Evolutionary conservation across 2,329 filamentous ascomycete species (phyloP).

Genomic region (Colletotrichum graminicola): DNA sequence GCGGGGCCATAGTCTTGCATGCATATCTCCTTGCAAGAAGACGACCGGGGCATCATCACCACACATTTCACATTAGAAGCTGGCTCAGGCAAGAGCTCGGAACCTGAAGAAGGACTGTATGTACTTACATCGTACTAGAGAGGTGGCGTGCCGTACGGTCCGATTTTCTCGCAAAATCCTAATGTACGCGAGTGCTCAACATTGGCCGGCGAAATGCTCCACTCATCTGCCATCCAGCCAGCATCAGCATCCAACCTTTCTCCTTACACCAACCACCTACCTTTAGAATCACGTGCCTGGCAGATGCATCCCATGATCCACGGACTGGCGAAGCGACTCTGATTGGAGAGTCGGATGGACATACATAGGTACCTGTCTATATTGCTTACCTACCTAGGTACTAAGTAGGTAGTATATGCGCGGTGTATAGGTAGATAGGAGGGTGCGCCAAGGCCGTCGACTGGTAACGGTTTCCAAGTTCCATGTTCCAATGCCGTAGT

Average conservation of each 20-base stretch:
- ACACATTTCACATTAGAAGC: neutral
- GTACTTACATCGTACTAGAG: no score
- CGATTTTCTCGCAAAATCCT: neutral
- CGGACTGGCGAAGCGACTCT: neutral
- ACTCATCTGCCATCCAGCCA: neutral
- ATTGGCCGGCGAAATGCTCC: neutral
- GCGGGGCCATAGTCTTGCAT: neutral
- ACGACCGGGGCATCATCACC: neutral
- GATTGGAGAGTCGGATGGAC: neutral
- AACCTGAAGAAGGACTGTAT: neutral
- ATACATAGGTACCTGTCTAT: no score
- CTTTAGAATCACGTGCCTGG: neutral
- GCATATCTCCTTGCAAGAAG: neutral
- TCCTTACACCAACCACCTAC: neutral
- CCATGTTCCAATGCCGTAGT: neutral
- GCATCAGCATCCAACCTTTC: neutral
- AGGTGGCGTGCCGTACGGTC: neutral
- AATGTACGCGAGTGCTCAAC: neutral
- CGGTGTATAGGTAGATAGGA: no score
- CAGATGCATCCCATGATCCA: conserved; percentile 5
- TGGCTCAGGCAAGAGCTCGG: neutral
- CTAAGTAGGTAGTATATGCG: neutral
- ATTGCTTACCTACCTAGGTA: no score
- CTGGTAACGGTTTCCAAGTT: neutral
- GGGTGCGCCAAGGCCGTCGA: conserved; percentile 3